These are phyloP conservation scores for Aureobasidium melanogenum DNA, from an alignment of 2,329 filamentous ascomycete species.

Conservation along the genomic window DNA sequence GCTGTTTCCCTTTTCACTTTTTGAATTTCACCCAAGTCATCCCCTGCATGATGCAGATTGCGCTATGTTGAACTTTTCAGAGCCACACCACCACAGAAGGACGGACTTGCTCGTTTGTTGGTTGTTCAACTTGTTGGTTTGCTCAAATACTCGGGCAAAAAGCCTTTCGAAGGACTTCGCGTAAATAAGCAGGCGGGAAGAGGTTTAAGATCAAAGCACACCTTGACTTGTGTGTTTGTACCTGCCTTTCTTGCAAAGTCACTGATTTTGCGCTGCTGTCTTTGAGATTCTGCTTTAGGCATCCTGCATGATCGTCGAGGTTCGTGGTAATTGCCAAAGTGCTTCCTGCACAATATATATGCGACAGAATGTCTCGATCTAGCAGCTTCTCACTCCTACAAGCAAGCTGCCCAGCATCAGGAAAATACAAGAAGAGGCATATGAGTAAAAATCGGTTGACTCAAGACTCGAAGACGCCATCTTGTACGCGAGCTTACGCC, in stretches of 20 bases:
- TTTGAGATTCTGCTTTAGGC: not conserved
- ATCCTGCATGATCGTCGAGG: not conserved
- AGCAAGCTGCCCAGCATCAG: not conserved
- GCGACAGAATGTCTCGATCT: not conserved
- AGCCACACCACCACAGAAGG: not conserved
- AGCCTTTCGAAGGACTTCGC: not conserved
- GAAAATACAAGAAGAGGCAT: not conserved
- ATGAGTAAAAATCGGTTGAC: not conserved
- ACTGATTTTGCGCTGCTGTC: not conserved
- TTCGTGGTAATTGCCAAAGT: not conserved
- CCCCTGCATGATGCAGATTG: conserved; percentile 9
- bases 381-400: not conserved
- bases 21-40: not conserved
- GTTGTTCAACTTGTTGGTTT: not conserved
- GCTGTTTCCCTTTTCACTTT: not conserved
- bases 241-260: not conserved
- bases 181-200: not conserved
- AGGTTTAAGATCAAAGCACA: not conserved
- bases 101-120: not conserved
- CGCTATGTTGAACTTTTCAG: not conserved
- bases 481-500: not conserved
- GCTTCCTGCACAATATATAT: not conserved
- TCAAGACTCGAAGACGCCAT: not conserved
- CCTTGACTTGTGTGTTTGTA: not conserved
- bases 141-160: not conserved